Evolutionary conservation across 176 grass and related monocot species (phyloP), one percentile per base, ranked within the genome.

Genomic region (Rhynchospora breviuscula): DNA sequence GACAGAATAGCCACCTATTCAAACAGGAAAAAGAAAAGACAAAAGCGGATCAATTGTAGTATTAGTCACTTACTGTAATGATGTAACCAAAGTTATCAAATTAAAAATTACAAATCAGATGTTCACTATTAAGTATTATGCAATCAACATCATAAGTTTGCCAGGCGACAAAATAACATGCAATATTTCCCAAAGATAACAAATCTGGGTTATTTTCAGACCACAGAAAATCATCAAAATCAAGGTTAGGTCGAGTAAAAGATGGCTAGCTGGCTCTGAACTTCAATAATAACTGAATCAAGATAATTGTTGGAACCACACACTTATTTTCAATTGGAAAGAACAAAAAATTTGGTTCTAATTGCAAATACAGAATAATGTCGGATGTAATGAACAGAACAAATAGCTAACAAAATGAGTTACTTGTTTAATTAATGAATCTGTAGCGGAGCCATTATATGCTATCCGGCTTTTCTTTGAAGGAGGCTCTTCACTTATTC

Each of bases 391-490:
- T 21, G 8, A 71, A 46, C 29, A 78, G 14, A 56, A 51, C n/a
- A 49, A 22, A 73, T 5, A 57, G 73, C 12, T 57, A 14, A 33
- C 9, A 72, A 46, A 43, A 59, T 7, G 0, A 11, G 44, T 67
- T 86, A 99, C 96, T 89, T 99, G 93, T 77, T 91, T 89, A 65
- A 92, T 91, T 87, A 99, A 90, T 81, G 91, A 93, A 61, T 85
- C 84, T 35, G 90, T 87, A 81, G 59, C 88, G 86, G 90, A 84
- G 68, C 86, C 49, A 68, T 87, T 86, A 80, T 86, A 89, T 77
- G 81, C 83, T 33, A 93, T 54, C 3, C 85, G 88, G 77, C 88
- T 89, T 58, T 78, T 81, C 89, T 99, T 99, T 83, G 69, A 45
- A 87, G 83, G 88, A 71, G 82, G 81, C 64, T 87, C 93, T 80